Conservation (phyloP, 164 flowering plant genomes). For the Annona squamosa region DNA sequence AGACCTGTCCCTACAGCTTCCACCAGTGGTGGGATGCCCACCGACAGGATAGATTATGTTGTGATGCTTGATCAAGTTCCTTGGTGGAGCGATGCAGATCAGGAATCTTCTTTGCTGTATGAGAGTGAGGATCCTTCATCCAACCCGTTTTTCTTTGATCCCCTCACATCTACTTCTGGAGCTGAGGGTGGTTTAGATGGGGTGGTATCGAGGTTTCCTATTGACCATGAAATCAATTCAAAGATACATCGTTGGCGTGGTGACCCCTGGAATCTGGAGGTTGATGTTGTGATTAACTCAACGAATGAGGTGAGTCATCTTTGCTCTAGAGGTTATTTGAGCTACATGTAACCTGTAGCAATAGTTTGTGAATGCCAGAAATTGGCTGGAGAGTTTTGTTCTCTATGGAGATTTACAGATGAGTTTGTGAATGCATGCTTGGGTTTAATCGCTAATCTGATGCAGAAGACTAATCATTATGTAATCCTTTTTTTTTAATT, state of each 20-base stretch:
- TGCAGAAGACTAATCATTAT: slow-evolving; percentile 1
- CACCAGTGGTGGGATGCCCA: slow-evolving; percentile 52
- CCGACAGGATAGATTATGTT: slow-evolving; percentile 59
- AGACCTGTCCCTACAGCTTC: slow-evolving; percentile 49
- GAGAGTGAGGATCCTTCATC: slow-evolving; percentile 54
- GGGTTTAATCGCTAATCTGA: neutral
- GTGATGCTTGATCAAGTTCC: slow-evolving; percentile 90
- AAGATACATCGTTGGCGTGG: slow-evolving; percentile 97
- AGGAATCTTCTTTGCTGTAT: slow-evolving; percentile 36
- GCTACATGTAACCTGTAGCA: neutral
- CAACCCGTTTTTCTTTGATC: slow-evolving; percentile 57
- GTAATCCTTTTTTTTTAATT: neutral
- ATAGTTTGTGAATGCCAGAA: neutral
- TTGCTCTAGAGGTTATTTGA: neutral
- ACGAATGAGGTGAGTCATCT: slow-evolving; percentile 74
- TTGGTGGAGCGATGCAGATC: slow-evolving; percentile 83
- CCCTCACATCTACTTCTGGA: slow-evolving; percentile 47
- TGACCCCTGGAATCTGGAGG: slow-evolving; percentile 95
- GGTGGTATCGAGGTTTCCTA: slow-evolving; percentile 68
- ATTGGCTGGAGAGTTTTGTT: neutral
- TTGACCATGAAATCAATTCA: slow-evolving; percentile 78
- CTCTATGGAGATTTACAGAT: neutral
- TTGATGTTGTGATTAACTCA: slow-evolving; percentile 97
- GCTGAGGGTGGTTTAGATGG: slow-evolving; percentile 51
- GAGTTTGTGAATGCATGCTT: neutral